Percentiles rank a stretch among this genome's conserved stretches.
phyloP scores from a whole-genome alignment of 2,329 filamentous ascomycete species.

The Aspergillus latus region DNA sequence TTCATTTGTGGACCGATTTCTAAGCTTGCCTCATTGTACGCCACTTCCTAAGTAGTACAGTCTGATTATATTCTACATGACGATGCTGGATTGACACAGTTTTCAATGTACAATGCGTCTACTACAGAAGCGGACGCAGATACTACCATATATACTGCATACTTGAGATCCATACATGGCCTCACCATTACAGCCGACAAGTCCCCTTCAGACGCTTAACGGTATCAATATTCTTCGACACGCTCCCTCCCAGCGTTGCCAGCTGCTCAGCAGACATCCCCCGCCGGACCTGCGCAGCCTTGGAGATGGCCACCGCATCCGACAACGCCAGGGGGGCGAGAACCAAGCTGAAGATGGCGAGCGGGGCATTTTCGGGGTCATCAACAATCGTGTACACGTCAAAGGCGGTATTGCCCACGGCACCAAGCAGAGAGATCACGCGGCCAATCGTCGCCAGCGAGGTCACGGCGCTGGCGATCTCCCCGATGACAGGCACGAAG shows the following conservation, averaged over 20 bases:
- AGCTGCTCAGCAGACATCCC: conserved; percentile 25
- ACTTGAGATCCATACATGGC: no score
- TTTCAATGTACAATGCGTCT: no score
- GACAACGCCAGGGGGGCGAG: conserved; percentile 13
- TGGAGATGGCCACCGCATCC: conserved; percentile 5
- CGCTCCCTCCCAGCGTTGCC: not conserved
- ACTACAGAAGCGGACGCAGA: no score
- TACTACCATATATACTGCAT: no score
- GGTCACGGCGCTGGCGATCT: not conserved
- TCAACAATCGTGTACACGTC: conserved; percentile 15
- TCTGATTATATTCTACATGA: no score
- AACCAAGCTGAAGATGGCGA: conserved; percentile 9
- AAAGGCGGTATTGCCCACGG: conserved; percentile 16
- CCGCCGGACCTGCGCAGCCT: conserved; percentile 7
- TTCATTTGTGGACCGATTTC: no score
- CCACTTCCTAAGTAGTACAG: no score
- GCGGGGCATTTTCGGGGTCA: conserved; percentile 20
- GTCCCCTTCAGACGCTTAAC: not conserved
- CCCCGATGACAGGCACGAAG: conserved; percentile 12
- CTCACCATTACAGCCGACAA: not conserved
- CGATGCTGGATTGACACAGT: no score
- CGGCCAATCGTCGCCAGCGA: conserved; percentile 5
- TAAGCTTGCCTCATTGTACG: no score
- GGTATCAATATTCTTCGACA: not conserved
- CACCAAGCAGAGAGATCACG: conserved; percentile 3